phyloP scores from a whole-genome alignment of 768 basidiomycete species.

The Auriscalpium orientale region DNA sequence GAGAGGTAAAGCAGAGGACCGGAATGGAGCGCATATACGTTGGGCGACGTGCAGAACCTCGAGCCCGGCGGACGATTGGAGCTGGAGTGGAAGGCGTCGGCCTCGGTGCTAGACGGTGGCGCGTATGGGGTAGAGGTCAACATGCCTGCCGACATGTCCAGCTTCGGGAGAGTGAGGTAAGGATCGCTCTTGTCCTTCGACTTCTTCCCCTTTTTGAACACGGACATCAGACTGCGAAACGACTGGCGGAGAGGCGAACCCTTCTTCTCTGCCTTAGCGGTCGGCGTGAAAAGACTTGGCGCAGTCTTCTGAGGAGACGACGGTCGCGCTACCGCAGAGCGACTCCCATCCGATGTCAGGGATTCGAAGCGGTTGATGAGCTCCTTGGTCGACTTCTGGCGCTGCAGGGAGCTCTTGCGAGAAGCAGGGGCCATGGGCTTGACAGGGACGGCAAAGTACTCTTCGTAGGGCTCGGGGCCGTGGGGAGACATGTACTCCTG shows the following conservation, averaged over 20 bases:
- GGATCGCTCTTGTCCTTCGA: constrained; percentile 17
- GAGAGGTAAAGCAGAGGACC: constrained; percentile 47
- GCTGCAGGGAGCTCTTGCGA: not conserved
- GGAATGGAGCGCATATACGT: constrained; percentile 13
- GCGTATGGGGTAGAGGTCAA: not conserved
- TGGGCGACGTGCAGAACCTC: constrained; percentile 15
- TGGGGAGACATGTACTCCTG: constrained; percentile 10
- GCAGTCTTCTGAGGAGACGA: not conserved
- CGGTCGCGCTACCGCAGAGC: not conserved
- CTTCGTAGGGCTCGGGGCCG: constrained; percentile 12
- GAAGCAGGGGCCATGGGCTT: not conserved
- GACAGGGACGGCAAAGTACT: constrained; percentile 12
- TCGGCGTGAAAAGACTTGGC: constrained; percentile 15
- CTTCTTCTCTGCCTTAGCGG: constrained; percentile 33
- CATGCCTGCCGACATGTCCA: not conserved
- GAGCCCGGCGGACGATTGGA: not conserved
- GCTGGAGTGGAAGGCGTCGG: not conserved
- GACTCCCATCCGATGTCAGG: constrained; percentile 18
- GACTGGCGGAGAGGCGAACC: constrained; percentile 56
- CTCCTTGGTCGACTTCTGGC: constrained; percentile 35
- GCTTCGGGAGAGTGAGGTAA: constrained; percentile 4
- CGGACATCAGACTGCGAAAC: constrained; percentile 53
- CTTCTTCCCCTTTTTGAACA: constrained; percentile 44
- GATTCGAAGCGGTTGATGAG: constrained; percentile 49
- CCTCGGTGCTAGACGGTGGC: not conserved